Evolutionary conservation across 345 rosid genomes (phyloP).

Genomic region (Gynandropsis gynandra): DNA sequence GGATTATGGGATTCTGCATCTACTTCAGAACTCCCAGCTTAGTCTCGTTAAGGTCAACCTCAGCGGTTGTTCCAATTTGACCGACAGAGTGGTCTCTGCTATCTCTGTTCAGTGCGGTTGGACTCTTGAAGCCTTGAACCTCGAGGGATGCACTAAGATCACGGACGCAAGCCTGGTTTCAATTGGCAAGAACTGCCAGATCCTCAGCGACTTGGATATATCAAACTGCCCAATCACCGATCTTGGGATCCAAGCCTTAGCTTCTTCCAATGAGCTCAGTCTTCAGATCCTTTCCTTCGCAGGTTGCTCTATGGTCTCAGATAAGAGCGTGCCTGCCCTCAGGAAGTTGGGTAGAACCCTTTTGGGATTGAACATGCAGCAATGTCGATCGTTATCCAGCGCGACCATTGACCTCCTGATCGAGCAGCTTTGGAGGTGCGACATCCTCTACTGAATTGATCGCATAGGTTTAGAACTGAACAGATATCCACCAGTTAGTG

Average conservation of each 20-base stretch:
- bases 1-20: slow-evolving; percentile 60
- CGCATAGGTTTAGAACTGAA: too few species aligned
- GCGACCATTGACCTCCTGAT: slow-evolving; percentile 46
- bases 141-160: slow-evolving; percentile 64
- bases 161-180: slow-evolving; percentile 55
- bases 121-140: slow-evolving; percentile 65
- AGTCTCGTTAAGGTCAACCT: slow-evolving; percentile 75
- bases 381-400: slow-evolving; percentile 56
- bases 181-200: slow-evolving; percentile 54
- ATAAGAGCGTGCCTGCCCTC: slow-evolving; percentile 50
- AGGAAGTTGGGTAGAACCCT: slow-evolving; percentile 53
- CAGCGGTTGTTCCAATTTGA: slow-evolving; percentile 60
- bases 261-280: slow-evolving; percentile 44
- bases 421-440: slow-evolving; percentile 72
- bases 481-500: background rate
- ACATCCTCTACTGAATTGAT: slow-evolving; percentile 62
- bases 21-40: slow-evolving; percentile 42
- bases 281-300: slow-evolving; percentile 70
- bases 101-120: slow-evolving; percentile 54
- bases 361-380: slow-evolving; percentile 69
- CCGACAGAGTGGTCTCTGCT: slow-evolving; percentile 47
- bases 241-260: slow-evolving; percentile 50
- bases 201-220: slow-evolving; percentile 71
- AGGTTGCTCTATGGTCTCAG: slow-evolving; percentile 63
- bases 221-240: slow-evolving; percentile 64